A percentile compares a stretch with the other conserved stretches of the same genome.
These are phyloP conservation scores for Neurospora sp. DNA, from an alignment of 495 filamentous ascomycete species.

Conservation along the genomic window DNA sequence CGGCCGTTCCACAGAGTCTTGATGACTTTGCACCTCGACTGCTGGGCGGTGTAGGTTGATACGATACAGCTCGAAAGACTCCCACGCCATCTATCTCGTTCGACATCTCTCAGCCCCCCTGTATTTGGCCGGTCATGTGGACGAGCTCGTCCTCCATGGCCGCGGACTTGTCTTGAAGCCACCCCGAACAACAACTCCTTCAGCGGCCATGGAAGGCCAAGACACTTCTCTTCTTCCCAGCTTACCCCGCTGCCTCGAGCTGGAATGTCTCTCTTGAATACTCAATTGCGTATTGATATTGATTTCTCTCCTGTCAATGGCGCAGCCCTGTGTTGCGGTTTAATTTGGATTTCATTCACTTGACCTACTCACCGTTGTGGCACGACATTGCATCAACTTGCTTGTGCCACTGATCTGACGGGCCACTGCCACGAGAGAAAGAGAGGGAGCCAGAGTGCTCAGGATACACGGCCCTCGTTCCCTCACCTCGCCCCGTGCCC, in stretches of 20 bases:
- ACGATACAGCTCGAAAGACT: background rate
- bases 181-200: background rate
- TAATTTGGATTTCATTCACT: background rate
- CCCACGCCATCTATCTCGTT: background rate
- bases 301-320: background rate
- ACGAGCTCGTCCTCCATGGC: background rate
- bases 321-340: background rate
- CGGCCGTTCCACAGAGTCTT: background rate
- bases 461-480: background rate
- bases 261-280: background rate
- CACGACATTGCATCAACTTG: background rate
- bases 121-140: background rate
- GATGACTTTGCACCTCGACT: background rate
- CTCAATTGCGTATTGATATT: background rate
- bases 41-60: background rate
- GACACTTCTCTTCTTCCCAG: background rate
- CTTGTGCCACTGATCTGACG: background rate
- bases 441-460: background rate
- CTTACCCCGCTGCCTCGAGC: background rate
- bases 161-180: background rate
- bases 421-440: background rate
- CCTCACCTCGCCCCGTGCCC: background rate
- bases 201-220: background rate
- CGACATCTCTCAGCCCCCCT: background rate
- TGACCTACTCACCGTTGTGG: background rate